Conservation (phyloP, 805 yeast genomes). For the Teunomyces cretensis region DNA sequence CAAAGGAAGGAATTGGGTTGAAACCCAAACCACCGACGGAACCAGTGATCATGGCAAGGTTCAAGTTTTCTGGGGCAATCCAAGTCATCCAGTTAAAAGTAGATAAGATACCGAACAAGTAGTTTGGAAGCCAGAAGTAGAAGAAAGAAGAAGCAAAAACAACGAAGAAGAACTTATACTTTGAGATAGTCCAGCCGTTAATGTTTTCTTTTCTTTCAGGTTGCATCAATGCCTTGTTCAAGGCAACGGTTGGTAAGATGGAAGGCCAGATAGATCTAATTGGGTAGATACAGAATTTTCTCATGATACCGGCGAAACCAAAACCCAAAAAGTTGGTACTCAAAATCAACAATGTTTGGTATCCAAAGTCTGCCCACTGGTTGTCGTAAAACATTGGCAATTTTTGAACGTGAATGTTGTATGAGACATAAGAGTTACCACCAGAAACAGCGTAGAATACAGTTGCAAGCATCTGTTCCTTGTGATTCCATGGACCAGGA, state of each 20-base stretch:
- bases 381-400: constrained; percentile 24
- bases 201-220: constrained; percentile 26
- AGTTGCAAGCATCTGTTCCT: constrained; percentile 67
- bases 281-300: constrained; percentile 47
- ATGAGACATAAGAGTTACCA: constrained; percentile 22
- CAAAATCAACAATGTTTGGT: constrained; percentile 13
- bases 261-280: constrained; percentile 54
- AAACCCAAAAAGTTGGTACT: constrained; percentile 17
- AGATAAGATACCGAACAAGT: constrained; percentile 41
- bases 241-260: constrained; percentile 27
- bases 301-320: constrained; percentile 17
- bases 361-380: constrained; percentile 21
- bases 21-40: constrained; percentile 32
- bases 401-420: constrained; percentile 22
- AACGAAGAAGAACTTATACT: constrained; percentile 19
- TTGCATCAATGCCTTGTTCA: constrained; percentile 24
- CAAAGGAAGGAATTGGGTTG: constrained; percentile 32
- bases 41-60: constrained; percentile 51
- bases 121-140: constrained; percentile 45
- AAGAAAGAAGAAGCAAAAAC: constrained; percentile 18
- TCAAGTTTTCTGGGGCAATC: constrained; percentile 54
- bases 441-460: constrained; percentile 36
- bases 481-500: constrained; percentile 64
- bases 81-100: constrained; percentile 58
- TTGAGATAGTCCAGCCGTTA: constrained; percentile 32